phyloP scores from a whole-genome alignment of 768 basidiomycete genomes.

The Termitomyces sp. region DNA sequence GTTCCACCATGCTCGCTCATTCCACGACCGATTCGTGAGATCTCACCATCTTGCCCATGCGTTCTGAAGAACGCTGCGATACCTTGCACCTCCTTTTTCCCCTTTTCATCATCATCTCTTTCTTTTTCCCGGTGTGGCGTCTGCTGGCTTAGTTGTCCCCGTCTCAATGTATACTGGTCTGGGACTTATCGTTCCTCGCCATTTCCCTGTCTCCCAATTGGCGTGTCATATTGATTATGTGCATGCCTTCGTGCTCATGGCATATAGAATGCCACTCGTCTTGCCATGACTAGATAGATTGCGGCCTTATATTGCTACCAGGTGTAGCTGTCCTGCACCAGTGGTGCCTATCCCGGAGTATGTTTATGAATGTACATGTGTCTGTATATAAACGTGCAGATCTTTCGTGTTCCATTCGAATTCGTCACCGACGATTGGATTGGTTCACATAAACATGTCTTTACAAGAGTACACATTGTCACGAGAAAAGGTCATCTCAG shows the following conservation, averaged over 20 bases:
- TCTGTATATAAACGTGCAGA: not conserved
- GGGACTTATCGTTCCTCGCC: not conserved
- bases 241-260: conserved; percentile 1
- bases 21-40: conserved; percentile 11
- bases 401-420: not conserved
- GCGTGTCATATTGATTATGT: conserved; percentile 9
- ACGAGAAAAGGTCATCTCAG: too few species aligned
- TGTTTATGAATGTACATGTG: not conserved
- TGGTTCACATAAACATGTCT: too few species aligned
- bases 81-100: not conserved
- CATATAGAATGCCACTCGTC: conserved; percentile 2
- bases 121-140: not conserved
- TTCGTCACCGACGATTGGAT: not conserved
- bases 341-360: conserved; percentile 4
- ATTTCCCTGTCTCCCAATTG: not conserved
- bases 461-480: too few species aligned
- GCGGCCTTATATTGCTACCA: conserved; percentile 2
- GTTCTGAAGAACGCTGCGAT: conserved; percentile 1
- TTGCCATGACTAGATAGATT: conserved; percentile 5
- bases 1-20: conserved; percentile 9
- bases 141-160: not conserved
- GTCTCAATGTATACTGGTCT: not conserved
- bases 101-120: not conserved
- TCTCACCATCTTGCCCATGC: conserved; percentile 9
- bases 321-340: conserved; percentile 8